Conservation (phyloP, 225 moss, liverwort and hornwort genomes). For the Climacium dendroides region DNA sequence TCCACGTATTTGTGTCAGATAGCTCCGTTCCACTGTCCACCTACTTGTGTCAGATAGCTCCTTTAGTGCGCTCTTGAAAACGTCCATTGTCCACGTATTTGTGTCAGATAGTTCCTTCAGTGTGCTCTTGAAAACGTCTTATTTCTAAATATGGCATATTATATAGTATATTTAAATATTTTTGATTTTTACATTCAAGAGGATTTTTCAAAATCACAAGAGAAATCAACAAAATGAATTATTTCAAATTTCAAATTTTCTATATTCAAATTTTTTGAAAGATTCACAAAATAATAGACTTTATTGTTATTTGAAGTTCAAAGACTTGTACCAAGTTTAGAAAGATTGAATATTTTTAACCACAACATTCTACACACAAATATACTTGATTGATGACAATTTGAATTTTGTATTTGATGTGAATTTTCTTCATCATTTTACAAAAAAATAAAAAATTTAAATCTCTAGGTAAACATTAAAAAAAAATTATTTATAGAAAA, state of each 20-base stretch:
- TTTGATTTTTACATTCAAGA: neutral
- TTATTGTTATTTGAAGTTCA: neutral
- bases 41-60: no score
- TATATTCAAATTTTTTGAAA: neutral
- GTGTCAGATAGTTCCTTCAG: no score
- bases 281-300: neutral
- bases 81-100: no score
- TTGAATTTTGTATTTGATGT: neutral
- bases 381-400: neutral
- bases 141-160: no score
- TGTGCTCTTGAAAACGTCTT: no score
- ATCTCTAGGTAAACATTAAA: neutral
- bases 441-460: neutral
- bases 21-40: no score
- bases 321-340: no score
- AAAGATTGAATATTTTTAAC: neutral
- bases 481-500: no score
- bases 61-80: no score
- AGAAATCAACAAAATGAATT: neutral
- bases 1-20: no score
- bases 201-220: neutral
- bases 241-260: neutral
- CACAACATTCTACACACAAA: accelerated
- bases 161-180: neutral
- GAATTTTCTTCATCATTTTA: neutral